Evolutionary conservation across 306 rosid genomes (phyloP).

Genomic region (Hippophae tibetana): DNA sequence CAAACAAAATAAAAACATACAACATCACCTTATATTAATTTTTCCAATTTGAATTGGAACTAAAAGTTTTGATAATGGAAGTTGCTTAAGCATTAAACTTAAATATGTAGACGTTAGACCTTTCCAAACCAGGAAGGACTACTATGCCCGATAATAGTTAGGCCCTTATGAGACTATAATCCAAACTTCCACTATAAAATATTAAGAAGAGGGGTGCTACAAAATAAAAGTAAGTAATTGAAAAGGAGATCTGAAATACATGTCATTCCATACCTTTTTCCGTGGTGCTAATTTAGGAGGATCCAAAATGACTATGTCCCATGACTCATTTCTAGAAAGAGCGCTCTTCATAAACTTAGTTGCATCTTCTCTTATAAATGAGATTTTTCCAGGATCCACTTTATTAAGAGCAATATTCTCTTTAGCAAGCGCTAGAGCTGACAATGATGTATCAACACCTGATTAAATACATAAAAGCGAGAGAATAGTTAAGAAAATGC

Average conservation of each 20-base stretch:
- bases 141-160: too few relatives aligned
- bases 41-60: too few relatives aligned
- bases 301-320: slow-evolving; percentile 81
- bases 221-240: not conserved
- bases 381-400: slow-evolving; percentile 62
- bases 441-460: slow-evolving; percentile 74
- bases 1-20: too few relatives aligned
- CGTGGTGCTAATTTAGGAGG: slow-evolving; percentile 94
- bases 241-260: not conserved
- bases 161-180: not conserved
- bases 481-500: not conserved
- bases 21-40: too few relatives aligned
- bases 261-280: slow-evolving; percentile 42
- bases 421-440: slow-evolving; percentile 77
- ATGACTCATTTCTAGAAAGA: slow-evolving; percentile 55
- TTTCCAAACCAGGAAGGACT: too few relatives aligned
- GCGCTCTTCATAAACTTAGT: slow-evolving; percentile 72
- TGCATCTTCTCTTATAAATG: slow-evolving; percentile 70
- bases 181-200: not conserved
- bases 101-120: too few relatives aligned
- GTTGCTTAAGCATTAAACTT: too few relatives aligned
- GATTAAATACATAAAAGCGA: slow-evolving; percentile 15
- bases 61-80: too few relatives aligned
- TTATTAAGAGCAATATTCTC: slow-evolving; percentile 70
- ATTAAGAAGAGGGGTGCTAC: not conserved